Evolutionary conservation across 1,284 basidiomycete species (phyloP).

Genomic region (Puccinia hordei): DNA sequence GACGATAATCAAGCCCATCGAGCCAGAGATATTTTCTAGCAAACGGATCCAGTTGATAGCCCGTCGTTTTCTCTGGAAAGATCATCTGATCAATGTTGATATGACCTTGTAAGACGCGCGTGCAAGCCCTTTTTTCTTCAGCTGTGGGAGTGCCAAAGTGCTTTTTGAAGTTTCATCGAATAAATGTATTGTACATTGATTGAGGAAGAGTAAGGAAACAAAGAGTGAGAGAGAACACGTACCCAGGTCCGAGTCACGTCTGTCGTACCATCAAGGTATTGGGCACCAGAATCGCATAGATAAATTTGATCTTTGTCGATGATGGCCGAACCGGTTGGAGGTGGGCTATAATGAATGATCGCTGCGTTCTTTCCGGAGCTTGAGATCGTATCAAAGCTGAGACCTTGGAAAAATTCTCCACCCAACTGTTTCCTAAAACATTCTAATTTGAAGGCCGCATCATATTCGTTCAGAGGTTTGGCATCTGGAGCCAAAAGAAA

Average conservation of each 20-base stretch:
- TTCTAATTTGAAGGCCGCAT: conserved; percentile 78
- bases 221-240: conserved; percentile 52
- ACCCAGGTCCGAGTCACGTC: conserved; percentile 89
- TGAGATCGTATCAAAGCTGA: conserved; percentile 91
- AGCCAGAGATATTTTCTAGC: conserved; percentile 84
- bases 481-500: conserved; percentile 67
- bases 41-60: conserved; percentile 75
- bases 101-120: conserved; percentile 91
- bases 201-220: not conserved
- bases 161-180: conserved; percentile 61
- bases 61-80: conserved; percentile 85
- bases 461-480: conserved; percentile 73
- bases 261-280: conserved; percentile 91
- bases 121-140: conserved; percentile 84
- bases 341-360: conserved; percentile 89
- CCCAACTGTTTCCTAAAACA: conserved; percentile 76
- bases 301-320: conserved; percentile 80
- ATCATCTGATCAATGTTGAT: conserved; percentile 84
- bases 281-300: conserved; percentile 88
- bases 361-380: conserved; percentile 87
- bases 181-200: conserved; percentile 67
- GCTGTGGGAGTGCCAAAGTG: conserved; percentile 84
- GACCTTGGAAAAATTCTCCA: conserved; percentile 75
- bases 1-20: conserved; percentile 79
- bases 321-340: conserved; percentile 71